Evolutionary conservation across 768 basidiomycete genomes (phyloP), one percentile per base, ranked within the genome.

Genomic region (Trametes gibbosa): DNA sequence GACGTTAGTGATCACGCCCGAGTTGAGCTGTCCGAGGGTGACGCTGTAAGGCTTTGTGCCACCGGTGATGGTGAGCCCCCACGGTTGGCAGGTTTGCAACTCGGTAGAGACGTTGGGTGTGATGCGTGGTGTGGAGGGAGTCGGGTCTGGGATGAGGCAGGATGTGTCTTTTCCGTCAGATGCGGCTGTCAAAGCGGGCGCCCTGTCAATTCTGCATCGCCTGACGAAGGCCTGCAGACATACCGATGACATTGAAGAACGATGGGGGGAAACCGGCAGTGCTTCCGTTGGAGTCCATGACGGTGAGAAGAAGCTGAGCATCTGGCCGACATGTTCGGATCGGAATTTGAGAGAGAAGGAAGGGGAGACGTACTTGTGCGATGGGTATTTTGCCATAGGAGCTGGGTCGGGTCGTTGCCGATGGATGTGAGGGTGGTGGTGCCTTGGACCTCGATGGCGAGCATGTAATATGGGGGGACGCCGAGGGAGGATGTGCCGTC

Each of bases 1-100:
- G 29, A 77, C 73, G 60, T 80, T 79, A 17, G 76, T 79, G 21
- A 79, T 68, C 8, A 73, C 67, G 0, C 74, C 69, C 0, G 78
- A 76, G 49, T 73, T 70, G 32, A 74, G 52, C 7, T 73, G 70
- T 32, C 73, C 74, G 24, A 83, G 58, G 0, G 75, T 76, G 17
- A 82, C 59, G 14, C 62, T 75, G 66, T 81, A 81, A 0, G 81
- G 83, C 34, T 75, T 73, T 0, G 69, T 68, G 12, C 79, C 80
- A 7, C 78, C 81, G 12, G 67, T 74, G 46, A 82, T 72, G 2
- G 68, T 72, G 3, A 81, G 57, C 3, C 78, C 76, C 80, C 81
- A 81, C 2, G 77, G 76, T 35, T 78, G 64, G 63, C 81, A 83
- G 13, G 80, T 79, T 40, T 69, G 57, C 2, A 81, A 54, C 1